Percentiles rank a stretch among this genome's conserved stretches.
Conservation (phyloP, 2,329 filamentous ascomycete species). For the Aspergillus ustus region DNA sequence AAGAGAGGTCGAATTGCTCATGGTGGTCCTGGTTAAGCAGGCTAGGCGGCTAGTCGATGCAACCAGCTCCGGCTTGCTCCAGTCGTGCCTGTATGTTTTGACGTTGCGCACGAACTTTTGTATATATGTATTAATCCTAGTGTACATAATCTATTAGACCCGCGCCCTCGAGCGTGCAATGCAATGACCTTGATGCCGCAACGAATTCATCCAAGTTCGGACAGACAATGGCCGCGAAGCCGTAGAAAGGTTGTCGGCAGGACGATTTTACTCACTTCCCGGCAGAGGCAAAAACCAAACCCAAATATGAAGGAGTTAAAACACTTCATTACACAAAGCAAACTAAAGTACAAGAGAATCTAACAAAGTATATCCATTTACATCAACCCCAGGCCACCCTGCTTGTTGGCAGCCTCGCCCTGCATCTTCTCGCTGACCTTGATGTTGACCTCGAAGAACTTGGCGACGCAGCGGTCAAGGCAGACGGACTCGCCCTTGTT, state of each 20-base stretch:
- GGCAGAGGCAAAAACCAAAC: neutral
- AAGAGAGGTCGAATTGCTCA: slow-evolving; percentile 63
- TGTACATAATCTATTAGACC: slow-evolving; percentile 28
- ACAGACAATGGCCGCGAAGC: neutral
- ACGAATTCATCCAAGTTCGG: neutral
- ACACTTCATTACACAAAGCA: slow-evolving; percentile 19
- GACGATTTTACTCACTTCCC: neutral
- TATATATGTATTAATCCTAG: slow-evolving; percentile 27
- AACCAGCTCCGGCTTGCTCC: too few species aligned
- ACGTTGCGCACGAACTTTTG: neutral
- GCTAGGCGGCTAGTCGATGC: slow-evolving; percentile 29
- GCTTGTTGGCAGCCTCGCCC: slow-evolving; percentile 74
- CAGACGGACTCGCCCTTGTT: slow-evolving; percentile 99
- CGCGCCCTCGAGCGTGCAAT: slow-evolving; percentile 12
- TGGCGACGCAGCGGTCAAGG: slow-evolving; percentile 93
- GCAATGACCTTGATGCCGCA: slow-evolving; percentile 10
- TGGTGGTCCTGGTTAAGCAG: slow-evolving; percentile 64
- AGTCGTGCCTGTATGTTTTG: neutral
- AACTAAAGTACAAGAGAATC: slow-evolving; percentile 13
- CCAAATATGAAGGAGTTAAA: slow-evolving; percentile 3
- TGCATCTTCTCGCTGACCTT: slow-evolving; percentile 98
- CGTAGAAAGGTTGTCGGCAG: neutral
- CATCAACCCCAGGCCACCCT: slow-evolving; percentile 59
- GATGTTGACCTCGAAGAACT: slow-evolving; percentile 98
- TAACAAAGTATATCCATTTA: slow-evolving; percentile 29